phyloP scores from a whole-genome alignment of 331 rosid genomes.

The Stylosanthes scabra region DNA sequence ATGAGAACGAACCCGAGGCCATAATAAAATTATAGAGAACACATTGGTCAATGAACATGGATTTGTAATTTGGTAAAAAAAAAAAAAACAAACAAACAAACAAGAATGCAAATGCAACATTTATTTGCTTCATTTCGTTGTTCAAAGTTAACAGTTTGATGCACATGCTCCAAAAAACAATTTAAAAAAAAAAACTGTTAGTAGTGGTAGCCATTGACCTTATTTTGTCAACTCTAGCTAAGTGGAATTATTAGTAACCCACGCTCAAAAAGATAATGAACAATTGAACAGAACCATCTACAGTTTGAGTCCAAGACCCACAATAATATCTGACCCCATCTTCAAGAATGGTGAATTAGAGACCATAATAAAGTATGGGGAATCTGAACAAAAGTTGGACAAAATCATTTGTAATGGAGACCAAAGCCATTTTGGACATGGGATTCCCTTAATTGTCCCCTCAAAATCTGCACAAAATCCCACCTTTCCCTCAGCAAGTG shows the following conservation, averaged over 20 bases:
- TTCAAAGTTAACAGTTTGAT: no score
- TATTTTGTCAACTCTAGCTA: slow-evolving; percentile 3
- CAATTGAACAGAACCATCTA: slow-evolving; percentile 31
- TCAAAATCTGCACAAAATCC: slow-evolving; percentile 41
- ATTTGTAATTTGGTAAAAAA: background rate
- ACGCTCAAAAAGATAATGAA: slow-evolving; percentile 20
- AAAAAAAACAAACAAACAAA: background rate
- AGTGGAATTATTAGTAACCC: slow-evolving; percentile 38
- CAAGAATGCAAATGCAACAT: no score
- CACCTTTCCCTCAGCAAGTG: slow-evolving; percentile 38
- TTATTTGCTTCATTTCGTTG: no score
- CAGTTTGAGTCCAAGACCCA: slow-evolving; percentile 35
- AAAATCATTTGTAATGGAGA: slow-evolving; percentile 43
- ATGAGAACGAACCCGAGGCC: background rate
- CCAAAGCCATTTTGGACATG: slow-evolving; percentile 34
- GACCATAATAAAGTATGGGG: slow-evolving; percentile 33
- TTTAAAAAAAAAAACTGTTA: background rate
- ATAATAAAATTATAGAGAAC: background rate
- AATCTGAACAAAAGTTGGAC: slow-evolving; percentile 39
- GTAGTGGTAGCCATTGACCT: slow-evolving; percentile 36
- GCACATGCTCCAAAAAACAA: no score
- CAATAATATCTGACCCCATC: slow-evolving; percentile 41
- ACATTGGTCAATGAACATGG: background rate
- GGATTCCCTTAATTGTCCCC: slow-evolving; percentile 44
- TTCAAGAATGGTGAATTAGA: background rate